These are phyloP conservation scores for Petasospora rhodanensis DNA, from an alignment of 1,139 yeast genomes.

Conservation along the genomic window DNA sequence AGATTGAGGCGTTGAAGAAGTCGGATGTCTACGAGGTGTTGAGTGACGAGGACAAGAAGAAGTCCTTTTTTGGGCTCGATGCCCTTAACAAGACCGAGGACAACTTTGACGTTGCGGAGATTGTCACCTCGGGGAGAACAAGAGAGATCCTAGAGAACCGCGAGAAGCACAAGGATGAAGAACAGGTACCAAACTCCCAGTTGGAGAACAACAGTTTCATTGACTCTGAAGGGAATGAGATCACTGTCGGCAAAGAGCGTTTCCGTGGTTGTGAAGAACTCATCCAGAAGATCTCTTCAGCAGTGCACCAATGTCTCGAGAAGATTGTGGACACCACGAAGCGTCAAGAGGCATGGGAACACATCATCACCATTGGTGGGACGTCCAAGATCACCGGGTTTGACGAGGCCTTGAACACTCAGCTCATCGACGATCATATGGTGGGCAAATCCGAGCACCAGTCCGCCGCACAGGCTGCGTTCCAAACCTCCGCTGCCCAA, in stretches of 20 bases:
- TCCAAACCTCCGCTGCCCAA: slow-evolving; percentile 30
- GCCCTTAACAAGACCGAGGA: slow-evolving; percentile 39
- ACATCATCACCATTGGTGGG: slow-evolving; percentile 72
- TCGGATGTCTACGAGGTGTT: slow-evolving; percentile 78
- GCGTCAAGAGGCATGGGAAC: slow-evolving; percentile 85
- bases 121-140: slow-evolving; percentile 73
- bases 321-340: slow-evolving; percentile 62
- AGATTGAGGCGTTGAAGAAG: slow-evolving; percentile 70
- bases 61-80: slow-evolving; percentile 52
- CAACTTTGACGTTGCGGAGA: slow-evolving; percentile 82
- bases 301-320: slow-evolving; percentile 49
- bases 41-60: slow-evolving; percentile 53
- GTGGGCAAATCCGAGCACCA: slow-evolving; percentile 32
- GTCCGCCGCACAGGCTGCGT: slow-evolving; percentile 28
- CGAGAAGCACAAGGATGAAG: slow-evolving; percentile 41
- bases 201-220: slow-evolving; percentile 62
- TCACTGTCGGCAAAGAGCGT: slow-evolving; percentile 79
- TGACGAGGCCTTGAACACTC: slow-evolving; percentile 60
- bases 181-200: slow-evolving; percentile 46
- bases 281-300: slow-evolving; percentile 48
- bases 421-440: slow-evolving; percentile 56
- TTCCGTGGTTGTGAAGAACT: slow-evolving; percentile 71
- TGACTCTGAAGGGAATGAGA: slow-evolving; percentile 49
- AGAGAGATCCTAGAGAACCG: slow-evolving; percentile 60
- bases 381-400: slow-evolving; percentile 75